Percentiles rank a stretch among this genome's conserved stretches.
Evolutionary conservation across 345 rosid species (phyloP).

Genomic region (Zanthoxylum bungeanum): DNA sequence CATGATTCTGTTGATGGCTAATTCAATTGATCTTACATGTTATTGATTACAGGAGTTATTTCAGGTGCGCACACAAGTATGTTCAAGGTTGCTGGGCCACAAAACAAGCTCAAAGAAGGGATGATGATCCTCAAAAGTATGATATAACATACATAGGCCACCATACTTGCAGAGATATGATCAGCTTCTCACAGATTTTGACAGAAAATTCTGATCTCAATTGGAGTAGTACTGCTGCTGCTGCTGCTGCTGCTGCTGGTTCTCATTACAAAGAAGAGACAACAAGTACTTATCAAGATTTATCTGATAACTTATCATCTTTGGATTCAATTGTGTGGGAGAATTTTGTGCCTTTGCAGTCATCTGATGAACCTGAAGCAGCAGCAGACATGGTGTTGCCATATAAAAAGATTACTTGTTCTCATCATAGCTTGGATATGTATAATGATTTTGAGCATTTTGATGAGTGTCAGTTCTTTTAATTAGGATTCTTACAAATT

Average conservation of each 20-base stretch:
- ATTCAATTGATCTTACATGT: background rate
- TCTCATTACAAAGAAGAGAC: conserved; percentile 8
- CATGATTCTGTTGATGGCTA: too few relatives aligned
- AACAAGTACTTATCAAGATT: conserved; percentile 6
- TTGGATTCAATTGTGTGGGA: conserved; percentile 25
- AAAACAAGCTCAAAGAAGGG: conserved; percentile 74
- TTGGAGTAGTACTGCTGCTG: background rate
- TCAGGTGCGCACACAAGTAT: conserved; percentile 71
- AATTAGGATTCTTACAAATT: background rate
- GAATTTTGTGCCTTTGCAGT: conserved; percentile 18
- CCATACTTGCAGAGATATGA: conserved; percentile 53
- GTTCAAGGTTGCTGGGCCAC: conserved; percentile 67
- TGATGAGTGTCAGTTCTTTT: conserved; percentile 11
- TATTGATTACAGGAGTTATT: conserved; percentile 62
- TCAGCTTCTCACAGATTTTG: conserved; percentile 16
- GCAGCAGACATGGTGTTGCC: background rate
- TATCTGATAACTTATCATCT: too few relatives aligned
- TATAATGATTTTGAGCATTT: conserved; percentile 1
- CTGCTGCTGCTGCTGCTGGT: background rate
- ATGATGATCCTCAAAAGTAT: conserved; percentile 41
- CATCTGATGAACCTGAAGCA: background rate
- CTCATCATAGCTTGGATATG: background rate
- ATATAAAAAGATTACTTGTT: background rate
- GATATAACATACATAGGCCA: conserved; percentile 50
- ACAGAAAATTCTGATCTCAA: conserved; percentile 7